A percentile compares a stretch with the other conserved stretches of the same genome.
Conservation (phyloP, 2,329 filamentous ascomycete species). For the Penicillium sp. region DNA sequence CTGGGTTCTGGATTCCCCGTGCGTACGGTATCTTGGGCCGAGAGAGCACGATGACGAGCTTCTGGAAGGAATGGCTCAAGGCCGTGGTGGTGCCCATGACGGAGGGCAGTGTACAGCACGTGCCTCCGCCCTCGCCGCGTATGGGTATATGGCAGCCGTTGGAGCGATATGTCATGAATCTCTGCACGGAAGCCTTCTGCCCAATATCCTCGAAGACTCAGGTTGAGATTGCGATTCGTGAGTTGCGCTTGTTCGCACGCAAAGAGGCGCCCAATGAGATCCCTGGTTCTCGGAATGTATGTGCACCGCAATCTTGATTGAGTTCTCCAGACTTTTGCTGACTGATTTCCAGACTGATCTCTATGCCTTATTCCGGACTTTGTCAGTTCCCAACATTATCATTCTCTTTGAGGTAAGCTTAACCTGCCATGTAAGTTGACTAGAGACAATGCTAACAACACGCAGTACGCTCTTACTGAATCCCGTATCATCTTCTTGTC, state of each 20-base stretch:
- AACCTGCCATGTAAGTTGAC: neutral
- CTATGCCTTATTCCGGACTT: slow-evolving; percentile 83
- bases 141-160: slow-evolving; percentile 94
- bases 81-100: slow-evolving; percentile 95
- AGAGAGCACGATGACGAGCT: slow-evolving; percentile 76
- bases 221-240: slow-evolving; percentile 84
- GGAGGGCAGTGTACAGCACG: slow-evolving; percentile 74
- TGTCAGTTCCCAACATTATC: slow-evolving; percentile 90
- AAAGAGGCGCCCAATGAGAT: slow-evolving; percentile 93
- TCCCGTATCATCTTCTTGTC: slow-evolving; percentile 95
- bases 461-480: slow-evolving; percentile 76
- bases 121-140: slow-evolving; percentile 83
- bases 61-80: slow-evolving; percentile 99
- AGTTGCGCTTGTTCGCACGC: slow-evolving; percentile 85
- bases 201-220: slow-evolving; percentile 93
- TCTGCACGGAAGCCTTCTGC: slow-evolving; percentile 91
- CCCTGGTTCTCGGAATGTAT: slow-evolving; percentile 74
- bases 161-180: slow-evolving; percentile 93
- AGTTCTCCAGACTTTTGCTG: slow-evolving; percentile 8
- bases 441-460: neutral
- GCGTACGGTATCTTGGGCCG: slow-evolving; percentile 90
- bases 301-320: slow-evolving; percentile 9
- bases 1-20: slow-evolving; percentile 90
- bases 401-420: slow-evolving; percentile 69
- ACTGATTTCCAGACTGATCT: slow-evolving; percentile 62